Evolutionary conservation across 768 basidiomycete species (phyloP).

Genomic region (Leucosporidium creatinivorum): DNA sequence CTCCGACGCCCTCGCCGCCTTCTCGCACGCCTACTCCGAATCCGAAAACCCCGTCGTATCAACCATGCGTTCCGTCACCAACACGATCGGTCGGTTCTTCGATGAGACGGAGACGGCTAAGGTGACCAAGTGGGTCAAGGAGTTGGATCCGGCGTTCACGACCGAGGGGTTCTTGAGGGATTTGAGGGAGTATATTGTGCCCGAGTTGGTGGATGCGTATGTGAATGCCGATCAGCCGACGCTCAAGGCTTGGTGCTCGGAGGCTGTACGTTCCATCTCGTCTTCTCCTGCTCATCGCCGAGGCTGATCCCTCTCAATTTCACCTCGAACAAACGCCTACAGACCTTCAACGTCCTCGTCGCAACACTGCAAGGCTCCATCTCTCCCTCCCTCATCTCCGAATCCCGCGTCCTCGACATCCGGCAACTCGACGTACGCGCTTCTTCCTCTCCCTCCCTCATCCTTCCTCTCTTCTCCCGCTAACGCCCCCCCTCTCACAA

Average conservation of each 20-base stretch:
- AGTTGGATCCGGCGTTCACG: conserved; percentile 79
- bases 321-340: neutral
- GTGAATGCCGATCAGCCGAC: conserved; percentile 79
- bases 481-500: too few species aligned
- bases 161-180: conserved; percentile 83
- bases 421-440: conserved; percentile 84
- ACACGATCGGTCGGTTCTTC: conserved; percentile 71
- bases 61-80: conserved; percentile 71
- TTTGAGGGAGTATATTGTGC: conserved; percentile 90
- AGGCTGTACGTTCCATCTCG: conserved; percentile 61
- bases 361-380: conserved; percentile 94
- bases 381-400: conserved; percentile 78
- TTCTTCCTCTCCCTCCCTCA: neutral
- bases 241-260: conserved; percentile 83
- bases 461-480: neutral
- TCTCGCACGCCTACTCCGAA: conserved; percentile 66
- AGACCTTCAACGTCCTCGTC: conserved; percentile 98
- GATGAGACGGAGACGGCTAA: conserved; percentile 99
- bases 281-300: neutral
- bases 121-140: conserved; percentile 76
- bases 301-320: neutral
- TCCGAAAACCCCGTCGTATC: conserved; percentile 85
- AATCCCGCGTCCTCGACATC: conserved; percentile 92
- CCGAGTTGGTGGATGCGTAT: conserved; percentile 95
- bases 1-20: conserved; percentile 14